Percentiles rank a stretch among this genome's conserved stretches.
phyloP scores from a whole-genome alignment of 192 early-diverging fungal species.

The Chytriomyces hyalinus region DNA sequence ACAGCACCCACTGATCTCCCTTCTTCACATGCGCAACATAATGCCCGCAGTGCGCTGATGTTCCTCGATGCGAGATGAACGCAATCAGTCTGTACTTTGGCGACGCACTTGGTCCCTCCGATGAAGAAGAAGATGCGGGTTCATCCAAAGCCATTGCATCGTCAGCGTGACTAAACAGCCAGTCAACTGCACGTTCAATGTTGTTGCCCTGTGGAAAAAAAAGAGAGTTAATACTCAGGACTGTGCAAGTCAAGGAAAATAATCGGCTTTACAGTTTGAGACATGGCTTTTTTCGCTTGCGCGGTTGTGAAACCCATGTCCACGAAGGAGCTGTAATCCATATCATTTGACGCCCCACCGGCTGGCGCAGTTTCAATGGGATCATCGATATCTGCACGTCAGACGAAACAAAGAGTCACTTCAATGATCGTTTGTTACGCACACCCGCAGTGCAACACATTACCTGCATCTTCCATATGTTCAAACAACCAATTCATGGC shows the following conservation, averaged over 20 bases:
- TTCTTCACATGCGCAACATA: conserved; percentile 87
- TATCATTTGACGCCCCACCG: conserved; percentile 48
- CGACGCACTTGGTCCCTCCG: conserved; percentile 52
- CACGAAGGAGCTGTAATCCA: conserved; percentile 70
- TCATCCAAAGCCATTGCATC: conserved; percentile 51
- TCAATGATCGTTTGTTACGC: not conserved
- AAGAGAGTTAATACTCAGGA: not conserved
- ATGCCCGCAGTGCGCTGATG: conserved; percentile 94
- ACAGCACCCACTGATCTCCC: conserved; percentile 85
- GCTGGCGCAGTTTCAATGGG: conserved; percentile 56
- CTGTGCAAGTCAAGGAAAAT: not conserved
- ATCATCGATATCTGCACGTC: conserved; percentile 70
- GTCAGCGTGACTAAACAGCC: conserved; percentile 88
- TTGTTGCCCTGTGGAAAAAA: conserved; percentile 62
- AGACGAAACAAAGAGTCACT: not conserved
- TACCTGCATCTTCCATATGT: conserved; percentile 95
- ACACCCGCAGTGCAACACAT: not conserved
- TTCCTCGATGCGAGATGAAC: conserved; percentile 95
- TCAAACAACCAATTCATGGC: conserved; percentile 98
- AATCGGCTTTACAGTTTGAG: conserved; percentile 68
- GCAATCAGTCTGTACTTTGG: conserved; percentile 69
- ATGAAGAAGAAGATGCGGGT: conserved; percentile 53
- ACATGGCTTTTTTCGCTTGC: conserved; percentile 82
- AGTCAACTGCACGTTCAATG: conserved; percentile 92
- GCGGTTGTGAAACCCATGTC: conserved; percentile 91